Evolutionary conservation across 345 rosid genomes (phyloP).

Genomic region (Hibiscus trionum): DNA sequence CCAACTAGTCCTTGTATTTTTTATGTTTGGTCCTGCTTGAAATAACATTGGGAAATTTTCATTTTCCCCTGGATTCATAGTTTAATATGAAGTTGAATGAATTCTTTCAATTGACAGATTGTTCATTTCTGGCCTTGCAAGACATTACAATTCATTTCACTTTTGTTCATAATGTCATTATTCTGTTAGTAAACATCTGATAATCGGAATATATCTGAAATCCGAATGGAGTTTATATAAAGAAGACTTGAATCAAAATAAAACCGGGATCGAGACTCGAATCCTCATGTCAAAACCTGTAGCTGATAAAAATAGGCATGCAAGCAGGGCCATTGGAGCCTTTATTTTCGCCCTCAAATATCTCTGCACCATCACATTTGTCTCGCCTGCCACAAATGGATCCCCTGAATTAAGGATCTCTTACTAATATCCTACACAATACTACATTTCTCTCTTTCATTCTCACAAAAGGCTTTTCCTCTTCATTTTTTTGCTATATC

Average conservation of each 20-base stretch:
- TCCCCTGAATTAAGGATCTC: constrained; percentile 51
- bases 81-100: not conserved
- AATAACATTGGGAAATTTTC: not conserved
- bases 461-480: constrained; percentile 12
- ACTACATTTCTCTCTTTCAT: constrained; percentile 21
- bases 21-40: not conserved
- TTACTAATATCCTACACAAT: constrained; percentile 12
- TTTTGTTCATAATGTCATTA: not conserved
- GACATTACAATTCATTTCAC: not conserved
- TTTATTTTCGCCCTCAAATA: constrained; percentile 32
- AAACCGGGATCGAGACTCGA: not conserved
- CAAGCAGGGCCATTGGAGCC: constrained; percentile 1
- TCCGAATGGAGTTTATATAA: too few relatives aligned
- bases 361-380: constrained; percentile 30
- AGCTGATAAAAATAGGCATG: not conserved
- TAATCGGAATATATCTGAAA: too few relatives aligned
- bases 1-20: not conserved
- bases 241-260: too few relatives aligned
- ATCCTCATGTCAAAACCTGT: not conserved
- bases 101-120: not conserved
- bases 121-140: not conserved
- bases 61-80: not conserved
- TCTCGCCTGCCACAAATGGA: constrained; percentile 18
- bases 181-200: not conserved
- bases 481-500: not conserved